Base-by-base conservation (phyloP, 2,329 filamentous ascomycete genomes). In the Clonostachys rosea region DNA sequence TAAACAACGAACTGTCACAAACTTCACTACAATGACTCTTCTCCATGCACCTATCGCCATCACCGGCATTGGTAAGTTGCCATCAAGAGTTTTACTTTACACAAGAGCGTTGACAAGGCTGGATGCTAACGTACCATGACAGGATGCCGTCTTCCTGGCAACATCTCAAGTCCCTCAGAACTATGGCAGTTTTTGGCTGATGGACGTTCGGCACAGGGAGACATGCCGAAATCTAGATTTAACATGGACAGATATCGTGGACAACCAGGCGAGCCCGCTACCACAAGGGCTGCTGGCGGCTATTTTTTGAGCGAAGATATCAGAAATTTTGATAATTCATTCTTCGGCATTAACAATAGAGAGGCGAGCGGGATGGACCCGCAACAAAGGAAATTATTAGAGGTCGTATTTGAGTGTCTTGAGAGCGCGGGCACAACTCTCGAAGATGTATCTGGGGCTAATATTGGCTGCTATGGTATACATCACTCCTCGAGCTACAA, bases 381-480 rank as follows among this genome's bases (percentile, higher is more conserved):
- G 4, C 42, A 46, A 20, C 56, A 59, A 43, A 47, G 56, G 8
- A 52, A 55, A 14, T 24, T 55, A 12, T 47, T 59, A 6, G 54
- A 59, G 39, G 48, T 55, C 1, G 49, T 49, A 7, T 57, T 49
- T 17, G 56, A 59, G 18, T 47, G 52, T 6, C 34, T 57, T 5
- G 54, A 57, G 33, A 54, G 50, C 9, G 54, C 55, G 0, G 55
- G 56, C 4, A n/a, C 54, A 5, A 36, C 54, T 3, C 18, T 47
- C 6, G 44, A 46, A 12, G 13, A 24, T 2, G 13, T 52, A 30
- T 39, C 43, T 7, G 51, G 49, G 3, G 45, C 43, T 1, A n/a
- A 34, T 3, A 45, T 45, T 1, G 52, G 45, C 3, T 51, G 42
- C 40, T 48, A 40, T 14, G 13, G 24, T 30, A 30, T 10, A 9